A percentile compares a stretch with the other conserved stretches of the same genome.
Conservation (phyloP, 2,329 filamentous ascomycete genomes). For the Parastagonospora avenae region DNA sequence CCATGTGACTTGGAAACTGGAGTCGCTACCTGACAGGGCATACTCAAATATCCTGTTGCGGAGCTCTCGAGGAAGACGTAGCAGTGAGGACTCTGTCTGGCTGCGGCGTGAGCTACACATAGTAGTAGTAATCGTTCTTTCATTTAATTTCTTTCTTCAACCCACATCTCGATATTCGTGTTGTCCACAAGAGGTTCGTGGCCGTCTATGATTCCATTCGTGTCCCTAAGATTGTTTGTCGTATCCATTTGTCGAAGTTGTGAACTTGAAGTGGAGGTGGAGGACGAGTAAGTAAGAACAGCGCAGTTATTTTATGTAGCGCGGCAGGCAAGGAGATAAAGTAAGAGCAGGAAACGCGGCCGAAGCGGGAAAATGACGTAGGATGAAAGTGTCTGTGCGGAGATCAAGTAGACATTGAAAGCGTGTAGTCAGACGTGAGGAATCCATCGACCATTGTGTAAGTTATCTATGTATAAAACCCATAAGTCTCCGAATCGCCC, state of each 20-base stretch:
- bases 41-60: conserved; percentile 1
- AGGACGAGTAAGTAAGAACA: no score
- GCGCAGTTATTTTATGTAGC: no score
- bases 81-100: conserved; percentile 21
- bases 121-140: not conserved
- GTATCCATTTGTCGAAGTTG: no score
- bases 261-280: no score
- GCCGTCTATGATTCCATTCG: no score
- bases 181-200: no score
- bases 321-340: no score
- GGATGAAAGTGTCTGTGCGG: no score
- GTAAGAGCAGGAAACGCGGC: no score
- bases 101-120: not conserved
- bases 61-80: conserved; percentile 8
- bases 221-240: no score
- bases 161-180: not conserved
- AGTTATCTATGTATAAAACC: not conserved
- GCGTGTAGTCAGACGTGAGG: not conserved
- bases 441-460: not conserved
- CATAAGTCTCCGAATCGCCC: not conserved
- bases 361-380: no score
- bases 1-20: not conserved
- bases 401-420: not conserved
- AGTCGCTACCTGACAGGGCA: not conserved
- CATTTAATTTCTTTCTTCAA: not conserved